These are phyloP conservation scores for Kwoniella mangroviensis DNA, from an alignment of 768 basidiomycete genomes.

Conservation along the genomic window DNA sequence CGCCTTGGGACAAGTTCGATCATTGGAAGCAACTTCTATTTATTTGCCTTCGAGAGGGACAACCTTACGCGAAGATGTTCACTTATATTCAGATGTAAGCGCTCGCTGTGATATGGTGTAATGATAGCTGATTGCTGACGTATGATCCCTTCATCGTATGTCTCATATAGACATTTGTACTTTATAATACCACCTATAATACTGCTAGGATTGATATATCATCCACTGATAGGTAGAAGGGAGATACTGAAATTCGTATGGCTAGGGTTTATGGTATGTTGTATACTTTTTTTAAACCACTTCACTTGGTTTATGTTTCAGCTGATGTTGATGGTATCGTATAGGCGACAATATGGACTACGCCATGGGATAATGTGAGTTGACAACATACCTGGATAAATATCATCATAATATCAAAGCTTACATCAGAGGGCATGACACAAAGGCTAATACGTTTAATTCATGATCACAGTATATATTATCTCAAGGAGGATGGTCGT, in stretches of 20 bases:
- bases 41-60: background rate
- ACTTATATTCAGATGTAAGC: conserved; percentile 44
- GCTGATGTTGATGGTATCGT: background rate
- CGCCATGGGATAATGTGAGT: conserved; percentile 57
- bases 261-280: conserved; percentile 49
- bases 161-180: conserved; percentile 42
- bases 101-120: no score
- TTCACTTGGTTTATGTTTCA: background rate
- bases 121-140: background rate
- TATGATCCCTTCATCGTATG: background rate
- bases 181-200: conserved; percentile 50
- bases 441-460: conserved; percentile 2
- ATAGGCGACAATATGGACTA: conserved; percentile 55
- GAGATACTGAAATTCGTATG: conserved; percentile 51
- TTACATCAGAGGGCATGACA: no score
- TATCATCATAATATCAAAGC: no score
- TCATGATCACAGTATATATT: conserved; percentile 42
- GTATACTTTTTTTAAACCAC: background rate
- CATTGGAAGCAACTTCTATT: background rate
- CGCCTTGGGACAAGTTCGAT: no score
- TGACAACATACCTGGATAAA: no score
- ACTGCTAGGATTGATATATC: conserved; percentile 37
- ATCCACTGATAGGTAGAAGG: conserved; percentile 48
- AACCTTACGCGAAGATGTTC: conserved; percentile 22
- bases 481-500: conserved; percentile 45